These are phyloP conservation scores for Gossypium schwendimanii DNA, from an alignment of 441 rosid species.

Conservation along the genomic window DNA sequence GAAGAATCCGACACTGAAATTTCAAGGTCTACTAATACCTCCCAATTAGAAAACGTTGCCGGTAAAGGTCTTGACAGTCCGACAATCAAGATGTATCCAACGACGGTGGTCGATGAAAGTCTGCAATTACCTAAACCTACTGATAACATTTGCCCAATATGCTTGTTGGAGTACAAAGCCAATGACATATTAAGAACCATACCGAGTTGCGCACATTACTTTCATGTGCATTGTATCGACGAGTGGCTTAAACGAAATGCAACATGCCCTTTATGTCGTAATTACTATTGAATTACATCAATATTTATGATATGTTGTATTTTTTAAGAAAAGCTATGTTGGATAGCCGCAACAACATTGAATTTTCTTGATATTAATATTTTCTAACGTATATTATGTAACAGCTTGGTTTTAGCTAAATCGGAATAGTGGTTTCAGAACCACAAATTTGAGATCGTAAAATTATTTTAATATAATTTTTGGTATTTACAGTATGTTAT, in stretches of 20 bases:
- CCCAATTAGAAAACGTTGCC: not conserved
- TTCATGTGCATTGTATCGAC: not conserved
- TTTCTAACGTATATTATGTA: not conserved
- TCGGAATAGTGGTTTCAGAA: too few relatives aligned
- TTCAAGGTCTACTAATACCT: not conserved
- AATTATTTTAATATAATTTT: too few relatives aligned
- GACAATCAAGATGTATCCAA: not conserved
- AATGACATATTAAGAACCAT: not conserved
- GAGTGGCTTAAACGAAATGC: slow-evolving; percentile 5
- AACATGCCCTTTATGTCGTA: slow-evolving; percentile 2
- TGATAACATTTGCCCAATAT: not conserved
- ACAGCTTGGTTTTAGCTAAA: too few relatives aligned
- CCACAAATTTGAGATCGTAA: too few relatives aligned
- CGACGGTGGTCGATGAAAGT: not conserved
- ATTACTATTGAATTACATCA: not conserved
- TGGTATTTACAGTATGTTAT: too few relatives aligned
- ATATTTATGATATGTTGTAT: too few relatives aligned
- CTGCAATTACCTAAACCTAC: not conserved
- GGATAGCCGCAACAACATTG: not conserved
- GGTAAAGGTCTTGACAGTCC: not conserved
- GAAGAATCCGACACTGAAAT: not conserved
- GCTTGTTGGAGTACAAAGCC: not conserved
- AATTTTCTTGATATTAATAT: not conserved
- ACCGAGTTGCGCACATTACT: not conserved
- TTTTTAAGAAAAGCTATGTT: too few relatives aligned